Conservation (phyloP, 2,329 filamentous ascomycete genomes). For the Aspergillus alliaceus region DNA sequence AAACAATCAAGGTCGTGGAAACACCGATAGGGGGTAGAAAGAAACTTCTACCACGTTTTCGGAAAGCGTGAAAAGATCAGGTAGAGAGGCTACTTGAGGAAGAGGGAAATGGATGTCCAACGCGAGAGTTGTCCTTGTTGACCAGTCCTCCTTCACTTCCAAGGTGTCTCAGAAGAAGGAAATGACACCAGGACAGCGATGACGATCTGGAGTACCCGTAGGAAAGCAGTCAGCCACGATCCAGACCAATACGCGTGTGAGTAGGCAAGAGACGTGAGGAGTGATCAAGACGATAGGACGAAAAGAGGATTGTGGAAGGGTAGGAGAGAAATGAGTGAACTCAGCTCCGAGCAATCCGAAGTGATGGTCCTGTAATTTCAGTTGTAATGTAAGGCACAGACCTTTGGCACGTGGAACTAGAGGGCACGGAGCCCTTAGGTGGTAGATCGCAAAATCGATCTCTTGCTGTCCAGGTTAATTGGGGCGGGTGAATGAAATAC, state of each 20-base stretch:
- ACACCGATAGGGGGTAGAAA: conserved; percentile 10
- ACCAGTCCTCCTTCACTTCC: not conserved
- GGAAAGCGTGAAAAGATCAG: not conserved
- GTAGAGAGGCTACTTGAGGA: not conserved
- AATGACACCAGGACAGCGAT: not conserved
- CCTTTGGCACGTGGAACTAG: not conserved
- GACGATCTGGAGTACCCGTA: not conserved
- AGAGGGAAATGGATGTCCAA: not conserved
- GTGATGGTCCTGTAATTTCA: conserved; percentile 5
- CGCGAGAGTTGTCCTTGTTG: not conserved
- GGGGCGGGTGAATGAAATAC: not conserved
- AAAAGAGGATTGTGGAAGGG: conserved; percentile 1
- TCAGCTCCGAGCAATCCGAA: conserved; percentile 1
- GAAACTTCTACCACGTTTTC: not conserved
- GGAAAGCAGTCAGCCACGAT: not conserved
- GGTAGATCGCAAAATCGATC: not conserved
- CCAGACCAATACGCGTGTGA: not conserved
- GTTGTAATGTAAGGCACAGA: conserved; percentile 1
- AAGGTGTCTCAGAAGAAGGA: not conserved
- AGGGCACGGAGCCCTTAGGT: conserved; percentile 5
- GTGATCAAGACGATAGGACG: conserved; percentile 9
- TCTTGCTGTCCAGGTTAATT: not conserved
- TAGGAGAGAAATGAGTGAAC: not conserved
- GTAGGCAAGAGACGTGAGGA: not conserved
- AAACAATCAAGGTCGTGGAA: conserved; percentile 12